These are phyloP conservation scores for Cladorrhinum samala DNA, from an alignment of 495 filamentous ascomycete species.

Conservation along the genomic window DNA sequence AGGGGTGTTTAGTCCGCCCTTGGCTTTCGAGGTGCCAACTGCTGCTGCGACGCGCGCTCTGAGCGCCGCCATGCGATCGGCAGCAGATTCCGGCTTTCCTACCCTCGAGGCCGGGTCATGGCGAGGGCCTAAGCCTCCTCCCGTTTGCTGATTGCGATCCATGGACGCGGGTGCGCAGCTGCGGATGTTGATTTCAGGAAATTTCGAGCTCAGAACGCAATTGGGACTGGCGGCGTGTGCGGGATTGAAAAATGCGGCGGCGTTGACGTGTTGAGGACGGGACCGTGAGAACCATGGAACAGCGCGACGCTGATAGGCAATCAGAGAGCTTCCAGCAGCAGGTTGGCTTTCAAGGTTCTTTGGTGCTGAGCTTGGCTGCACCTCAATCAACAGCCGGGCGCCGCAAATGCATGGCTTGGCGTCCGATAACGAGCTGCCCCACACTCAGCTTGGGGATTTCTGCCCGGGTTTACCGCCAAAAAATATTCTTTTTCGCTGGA, in stretches of 20 bases:
- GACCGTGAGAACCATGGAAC: too few relatives aligned
- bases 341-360: too few relatives aligned
- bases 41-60: constrained; percentile 78
- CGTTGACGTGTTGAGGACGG: too few relatives aligned
- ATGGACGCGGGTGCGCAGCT: too few relatives aligned
- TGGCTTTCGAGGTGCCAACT: constrained; percentile 52
- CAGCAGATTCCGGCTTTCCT: constrained; percentile 47
- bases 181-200: too few relatives aligned
- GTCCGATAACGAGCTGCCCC: constrained; percentile 7
- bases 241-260: too few relatives aligned
- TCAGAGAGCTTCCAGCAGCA: neutral
- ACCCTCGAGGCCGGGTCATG: constrained; percentile 46
- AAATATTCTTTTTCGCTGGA: constrained; percentile 27
- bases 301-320: too few relatives aligned
- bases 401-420: neutral
- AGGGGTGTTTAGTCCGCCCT: constrained; percentile 80
- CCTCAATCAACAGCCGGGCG: neutral
- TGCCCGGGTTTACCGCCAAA: constrained; percentile 33
- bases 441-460: constrained; percentile 12
- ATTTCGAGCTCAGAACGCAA: too few relatives aligned
- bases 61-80: constrained; percentile 57
- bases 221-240: too few relatives aligned
- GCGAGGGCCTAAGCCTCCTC: constrained; percentile 43
- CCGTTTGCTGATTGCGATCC: constrained; percentile 36
- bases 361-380: too few relatives aligned